phyloP scores from a whole-genome alignment of 768 basidiomycete genomes.

The Suillus cothurnatus region DNA sequence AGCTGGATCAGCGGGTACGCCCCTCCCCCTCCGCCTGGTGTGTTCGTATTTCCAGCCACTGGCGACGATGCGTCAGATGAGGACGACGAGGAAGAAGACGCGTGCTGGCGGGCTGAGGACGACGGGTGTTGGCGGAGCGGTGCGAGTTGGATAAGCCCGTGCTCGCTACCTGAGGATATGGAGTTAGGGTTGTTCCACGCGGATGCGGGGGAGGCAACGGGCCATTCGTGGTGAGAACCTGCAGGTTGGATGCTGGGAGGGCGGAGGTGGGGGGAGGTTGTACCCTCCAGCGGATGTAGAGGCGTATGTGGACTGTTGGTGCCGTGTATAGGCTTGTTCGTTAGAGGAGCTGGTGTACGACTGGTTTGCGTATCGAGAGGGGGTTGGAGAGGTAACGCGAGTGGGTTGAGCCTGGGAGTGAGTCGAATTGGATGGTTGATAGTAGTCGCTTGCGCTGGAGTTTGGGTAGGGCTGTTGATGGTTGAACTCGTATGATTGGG shows the following conservation, averaged over 20 bases:
- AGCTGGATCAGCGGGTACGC: constrained; percentile 32
- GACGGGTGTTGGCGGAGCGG: constrained; percentile 29
- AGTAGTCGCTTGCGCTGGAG: constrained; percentile 2
- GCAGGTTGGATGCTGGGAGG: constrained; percentile 16
- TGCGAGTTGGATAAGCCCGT: constrained; percentile 38
- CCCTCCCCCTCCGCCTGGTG: constrained; percentile 3
- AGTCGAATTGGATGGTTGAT: not conserved
- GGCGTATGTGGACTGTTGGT: not conserved
- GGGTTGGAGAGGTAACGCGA: constrained; percentile 1
- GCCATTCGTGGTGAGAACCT: constrained; percentile 11
- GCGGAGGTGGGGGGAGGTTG: constrained; percentile 10
- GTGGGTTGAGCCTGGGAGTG: not conserved
- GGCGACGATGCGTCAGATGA: constrained; percentile 31
- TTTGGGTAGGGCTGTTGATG: constrained; percentile 7
- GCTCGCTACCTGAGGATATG: constrained; percentile 19
- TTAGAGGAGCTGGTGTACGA: not conserved
- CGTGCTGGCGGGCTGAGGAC: constrained; percentile 5
- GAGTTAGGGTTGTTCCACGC: constrained; percentile 1
- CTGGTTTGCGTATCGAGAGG: not conserved
- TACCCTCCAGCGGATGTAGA: constrained; percentile 6
- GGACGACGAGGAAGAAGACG: constrained; percentile 29
- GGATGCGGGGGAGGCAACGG: constrained; percentile 4
- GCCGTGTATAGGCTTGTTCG: not conserved
- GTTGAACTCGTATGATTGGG: constrained; percentile 10
- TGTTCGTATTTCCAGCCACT: constrained; percentile 6